Conservation (phyloP, 2,329 filamentous ascomycete species). For the Talaromyces sp. region DNA sequence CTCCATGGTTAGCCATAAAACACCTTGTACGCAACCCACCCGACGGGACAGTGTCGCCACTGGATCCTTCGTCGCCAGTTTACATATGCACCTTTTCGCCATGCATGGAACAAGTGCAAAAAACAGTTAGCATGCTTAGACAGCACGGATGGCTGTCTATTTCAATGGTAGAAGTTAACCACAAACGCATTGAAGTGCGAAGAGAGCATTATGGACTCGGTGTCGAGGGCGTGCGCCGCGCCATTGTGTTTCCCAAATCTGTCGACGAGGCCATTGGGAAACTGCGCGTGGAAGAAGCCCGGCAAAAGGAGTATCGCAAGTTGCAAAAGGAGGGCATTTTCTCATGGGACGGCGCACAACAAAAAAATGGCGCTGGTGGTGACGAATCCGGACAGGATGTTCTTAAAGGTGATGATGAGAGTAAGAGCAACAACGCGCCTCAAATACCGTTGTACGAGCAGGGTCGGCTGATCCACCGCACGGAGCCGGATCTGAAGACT, state of each 20-base stretch:
- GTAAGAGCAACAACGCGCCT: constrained; percentile 3
- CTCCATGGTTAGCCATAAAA: constrained; percentile 45
- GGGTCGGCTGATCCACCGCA: constrained; percentile 70
- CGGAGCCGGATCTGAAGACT: constrained; percentile 84
- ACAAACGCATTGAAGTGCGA: constrained; percentile 72
- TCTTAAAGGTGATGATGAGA: neutral
- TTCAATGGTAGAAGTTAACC: constrained; percentile 82
- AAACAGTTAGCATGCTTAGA: constrained; percentile 75
- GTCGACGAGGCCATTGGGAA: constrained; percentile 74
- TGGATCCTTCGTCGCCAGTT: constrained; percentile 66
- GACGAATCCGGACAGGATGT: neutral
- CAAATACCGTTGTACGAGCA: constrained; percentile 59
- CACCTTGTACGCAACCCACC: constrained; percentile 37
- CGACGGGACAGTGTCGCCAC: constrained; percentile 39
- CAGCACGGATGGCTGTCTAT: constrained; percentile 84
- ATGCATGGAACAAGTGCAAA: constrained; percentile 91
- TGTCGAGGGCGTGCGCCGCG: constrained; percentile 59
- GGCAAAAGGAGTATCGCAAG: constrained; percentile 60
- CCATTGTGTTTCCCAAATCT: constrained; percentile 58
- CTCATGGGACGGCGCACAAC: constrained; percentile 15
- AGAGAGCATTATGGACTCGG: constrained; percentile 74
- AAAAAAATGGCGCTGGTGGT: constrained; percentile 14
- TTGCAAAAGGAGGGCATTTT: constrained; percentile 19
- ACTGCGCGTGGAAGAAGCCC: constrained; percentile 66
- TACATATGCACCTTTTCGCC: constrained; percentile 93